These are phyloP conservation scores for Grammothele lineata DNA, from an alignment of 768 basidiomycete genomes.

Conservation along the genomic window DNA sequence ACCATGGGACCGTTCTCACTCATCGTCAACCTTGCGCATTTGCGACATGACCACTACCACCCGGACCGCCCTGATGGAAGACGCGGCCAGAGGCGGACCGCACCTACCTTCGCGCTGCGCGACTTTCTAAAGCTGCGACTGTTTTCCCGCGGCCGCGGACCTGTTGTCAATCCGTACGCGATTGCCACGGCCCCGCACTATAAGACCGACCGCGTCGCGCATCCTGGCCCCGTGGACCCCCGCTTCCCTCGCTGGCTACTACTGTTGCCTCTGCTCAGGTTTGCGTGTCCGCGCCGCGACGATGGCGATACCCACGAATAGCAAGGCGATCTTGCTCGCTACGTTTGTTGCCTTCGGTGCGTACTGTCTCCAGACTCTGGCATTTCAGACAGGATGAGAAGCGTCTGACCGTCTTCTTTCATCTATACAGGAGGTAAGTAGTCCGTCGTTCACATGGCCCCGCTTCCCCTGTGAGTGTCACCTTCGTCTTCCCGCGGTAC, in stretches of 20 bases:
- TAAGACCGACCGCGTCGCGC: conserved; percentile 5
- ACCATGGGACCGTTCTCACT: conserved; percentile 10
- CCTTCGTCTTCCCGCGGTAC: no score
- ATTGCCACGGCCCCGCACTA: background rate
- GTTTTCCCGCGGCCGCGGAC: conserved; percentile 3
- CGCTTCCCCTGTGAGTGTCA: background rate
- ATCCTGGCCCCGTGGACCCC: conserved; percentile 9
- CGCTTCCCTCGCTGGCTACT: conserved; percentile 9
- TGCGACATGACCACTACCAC: background rate
- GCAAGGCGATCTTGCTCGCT: conserved; percentile 58
- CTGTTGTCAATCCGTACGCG: no score
- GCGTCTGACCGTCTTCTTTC: no score
- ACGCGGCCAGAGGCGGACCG: background rate
- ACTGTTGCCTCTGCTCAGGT: no score
- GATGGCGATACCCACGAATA: conserved; percentile 55
- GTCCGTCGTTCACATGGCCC: no score
- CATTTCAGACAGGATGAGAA: no score
- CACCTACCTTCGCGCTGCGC: conserved; percentile 3
- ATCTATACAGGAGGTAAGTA: no score
- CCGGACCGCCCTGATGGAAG: conserved; percentile 10
- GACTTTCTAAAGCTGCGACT: background rate
- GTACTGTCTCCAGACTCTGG: conserved; percentile 10
- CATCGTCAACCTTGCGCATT: background rate
- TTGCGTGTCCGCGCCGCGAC: background rate
- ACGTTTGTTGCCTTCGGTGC: conserved; percentile 72